These are phyloP conservation scores for Sphagnum magellanicum DNA, from an alignment of 228 moss, liverwort and hornwort genomes.

Conservation along the genomic window DNA sequence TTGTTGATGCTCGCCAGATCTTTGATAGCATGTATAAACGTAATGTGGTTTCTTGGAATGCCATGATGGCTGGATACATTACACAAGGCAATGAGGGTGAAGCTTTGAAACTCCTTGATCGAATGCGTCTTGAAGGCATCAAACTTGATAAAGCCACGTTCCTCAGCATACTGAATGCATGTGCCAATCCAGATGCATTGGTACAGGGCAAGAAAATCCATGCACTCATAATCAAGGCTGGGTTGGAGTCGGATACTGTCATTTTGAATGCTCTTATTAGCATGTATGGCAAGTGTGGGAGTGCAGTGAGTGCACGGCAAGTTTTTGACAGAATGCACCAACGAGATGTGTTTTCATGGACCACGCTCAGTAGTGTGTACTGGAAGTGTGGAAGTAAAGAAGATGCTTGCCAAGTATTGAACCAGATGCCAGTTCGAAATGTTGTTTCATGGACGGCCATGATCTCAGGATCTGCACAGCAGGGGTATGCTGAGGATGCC, in stretches of 20 bases:
- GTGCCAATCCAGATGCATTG: background rate
- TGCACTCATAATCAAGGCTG: background rate
- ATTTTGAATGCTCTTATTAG: constrained; percentile 1
- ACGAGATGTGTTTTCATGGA: constrained; percentile 7
- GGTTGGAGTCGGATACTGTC: background rate
- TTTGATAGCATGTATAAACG: constrained; percentile 1
- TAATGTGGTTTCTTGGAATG: constrained; percentile 5
- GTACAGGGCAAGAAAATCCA: constrained; percentile 3
- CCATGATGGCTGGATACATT: background rate
- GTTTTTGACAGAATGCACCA: constrained; percentile 1
- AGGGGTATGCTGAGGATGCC: background rate
- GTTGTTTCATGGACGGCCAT: background rate
- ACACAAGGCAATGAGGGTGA: background rate
- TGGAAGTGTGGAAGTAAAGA: constrained; percentile 25
- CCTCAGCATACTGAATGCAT: background rate
- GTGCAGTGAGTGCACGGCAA: constrained; percentile 1
- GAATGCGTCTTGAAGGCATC: constrained; percentile 3
- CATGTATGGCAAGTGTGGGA: constrained; percentile 4
- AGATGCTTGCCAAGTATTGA: constrained; percentile 9
- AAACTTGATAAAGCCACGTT: background rate
- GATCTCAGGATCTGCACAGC: constrained; percentile 3
- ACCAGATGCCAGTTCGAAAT: too few species aligned
- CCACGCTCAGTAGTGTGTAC: constrained; percentile 24
- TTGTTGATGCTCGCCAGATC: background rate
- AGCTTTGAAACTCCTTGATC: background rate